Evolutionary conservation across 768 basidiomycete genomes (phyloP), one percentile per base, ranked within the genome.

Genomic region (Boletellus emodensis): DNA sequence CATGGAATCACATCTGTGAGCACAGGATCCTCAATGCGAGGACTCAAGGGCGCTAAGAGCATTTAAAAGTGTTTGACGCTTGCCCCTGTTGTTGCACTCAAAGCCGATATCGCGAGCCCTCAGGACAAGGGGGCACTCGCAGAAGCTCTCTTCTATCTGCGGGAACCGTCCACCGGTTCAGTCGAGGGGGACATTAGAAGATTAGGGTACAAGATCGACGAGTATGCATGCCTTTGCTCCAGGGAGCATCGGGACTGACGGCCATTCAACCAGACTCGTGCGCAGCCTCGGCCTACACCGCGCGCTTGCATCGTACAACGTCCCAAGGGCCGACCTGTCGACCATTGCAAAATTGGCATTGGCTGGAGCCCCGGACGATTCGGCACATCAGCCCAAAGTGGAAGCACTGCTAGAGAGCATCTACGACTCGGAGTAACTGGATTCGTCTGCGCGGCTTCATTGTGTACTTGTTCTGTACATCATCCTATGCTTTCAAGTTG

Each of bases 1-100:
- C 88, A 92, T 63, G 89, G 89, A 9, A 85, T 89, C 54, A 90
- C 89, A 4, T 89, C 87, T n/a, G 87, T 86, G 54, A 66, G 80
- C 60, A 15, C 18, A 34, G 2, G 5, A 5, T 49, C 40, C 41
- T 46, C 48, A 15, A 40, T 50, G 42, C 36, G 40, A 45, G 42
- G 39, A 59, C 32, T 49, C 28, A 52, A 28, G 48, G 20, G 12
- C 35, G 17, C 13, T 39, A 6, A 46, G 20, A 20, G 3, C 41
- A 9, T 39, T 46, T 32, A 35, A 36, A 46, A 89, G 86, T 89
- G 87, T 63, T 71, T 88, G 46, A 89, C 87, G 6, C 76, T 90
- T 20, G 77, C 81, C 4, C 77, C 85, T 1, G 82, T 82, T 28
- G 79, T 89, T 15, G 70, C 63, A 1, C 65, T 87, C 20, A 78